Percentiles rank a stretch among this genome's conserved stretches.
These are phyloP conservation scores for Nephelium lappaceum DNA, from an alignment of 345 rosid genomes.

Conservation along the genomic window DNA sequence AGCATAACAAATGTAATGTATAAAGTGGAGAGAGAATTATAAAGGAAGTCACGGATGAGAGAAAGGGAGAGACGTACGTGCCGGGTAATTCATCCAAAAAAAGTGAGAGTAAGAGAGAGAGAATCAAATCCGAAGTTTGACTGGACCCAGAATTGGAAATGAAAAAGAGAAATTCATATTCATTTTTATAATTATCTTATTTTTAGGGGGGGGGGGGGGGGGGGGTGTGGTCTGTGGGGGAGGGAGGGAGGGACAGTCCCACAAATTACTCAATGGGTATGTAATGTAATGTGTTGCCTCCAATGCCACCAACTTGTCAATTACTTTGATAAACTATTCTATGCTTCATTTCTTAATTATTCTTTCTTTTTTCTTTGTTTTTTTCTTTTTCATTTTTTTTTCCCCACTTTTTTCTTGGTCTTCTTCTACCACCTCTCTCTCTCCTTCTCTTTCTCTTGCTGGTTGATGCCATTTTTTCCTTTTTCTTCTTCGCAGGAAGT, in stretches of 20 bases:
- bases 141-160: slow-evolving; percentile 26
- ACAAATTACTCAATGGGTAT: slow-evolving; percentile 12
- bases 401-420: neutral
- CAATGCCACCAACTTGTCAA: slow-evolving; percentile 13
- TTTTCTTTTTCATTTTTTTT: neutral
- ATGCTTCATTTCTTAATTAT: neutral
- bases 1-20: no score
- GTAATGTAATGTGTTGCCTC: slow-evolving; percentile 1
- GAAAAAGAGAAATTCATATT: neutral
- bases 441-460: neutral
- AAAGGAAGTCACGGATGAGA: neutral
- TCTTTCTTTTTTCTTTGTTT: neutral
- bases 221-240: no score
- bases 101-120: slow-evolving; percentile 19
- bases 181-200: neutral
- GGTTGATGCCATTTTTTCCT: neutral
- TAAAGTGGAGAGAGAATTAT: neutral
- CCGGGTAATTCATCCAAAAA: slow-evolving; percentile 18
- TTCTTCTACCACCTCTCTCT: neutral
- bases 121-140: slow-evolving; percentile 47
- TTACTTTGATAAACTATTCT: neutral
- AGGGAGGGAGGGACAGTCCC: no score
- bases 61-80: slow-evolving; percentile 24
- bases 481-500: neutral
- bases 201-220: neutral